Conservation (phyloP, 2,329 filamentous ascomycete species). For the Colletotrichum coccodes region DNA sequence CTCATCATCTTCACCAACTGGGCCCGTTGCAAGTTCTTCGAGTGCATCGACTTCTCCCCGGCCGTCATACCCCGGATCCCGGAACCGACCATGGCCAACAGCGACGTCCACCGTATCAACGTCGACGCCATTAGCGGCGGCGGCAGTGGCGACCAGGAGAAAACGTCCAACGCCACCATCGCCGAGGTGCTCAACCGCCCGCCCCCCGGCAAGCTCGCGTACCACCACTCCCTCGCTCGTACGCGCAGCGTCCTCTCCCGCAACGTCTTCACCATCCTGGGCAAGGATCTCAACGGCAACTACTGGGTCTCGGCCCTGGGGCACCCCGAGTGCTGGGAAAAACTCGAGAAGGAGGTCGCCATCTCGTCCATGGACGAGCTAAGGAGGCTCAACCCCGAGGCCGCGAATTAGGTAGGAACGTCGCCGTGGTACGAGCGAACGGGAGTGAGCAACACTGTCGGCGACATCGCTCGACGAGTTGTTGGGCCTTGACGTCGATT, state of each 20-base stretch:
- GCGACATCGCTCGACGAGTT: neutral
- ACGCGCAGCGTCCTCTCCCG: slow-evolving; percentile 26
- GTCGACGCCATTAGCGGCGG: neutral
- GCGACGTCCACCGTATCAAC: neutral
- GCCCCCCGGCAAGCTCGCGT: slow-evolving; percentile 25
- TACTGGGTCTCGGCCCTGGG: slow-evolving; percentile 41
- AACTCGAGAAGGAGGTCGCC: slow-evolving; percentile 37
- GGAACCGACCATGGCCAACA: neutral
- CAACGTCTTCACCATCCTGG: slow-evolving; percentile 35
- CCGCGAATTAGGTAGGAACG: neutral
- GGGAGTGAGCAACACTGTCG: no score
- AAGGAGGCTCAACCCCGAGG: neutral
- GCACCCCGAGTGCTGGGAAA: slow-evolving; percentile 38
- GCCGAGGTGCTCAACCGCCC: slow-evolving; percentile 2
- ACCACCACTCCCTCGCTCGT: slow-evolving; percentile 28
- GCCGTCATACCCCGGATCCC: slow-evolving; percentile 36
- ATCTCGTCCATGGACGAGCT: neutral
- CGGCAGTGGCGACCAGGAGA: slow-evolving; percentile 13
- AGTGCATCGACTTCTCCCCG: slow-evolving; percentile 47
- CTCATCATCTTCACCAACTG: slow-evolving; percentile 52
- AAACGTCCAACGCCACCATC: neutral
- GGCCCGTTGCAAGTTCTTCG: slow-evolving; percentile 47
- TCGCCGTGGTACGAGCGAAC: no score
- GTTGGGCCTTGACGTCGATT: no score
- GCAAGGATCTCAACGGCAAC: slow-evolving; percentile 41